Conservation (phyloP, 768 basidiomycete species). For the Leccinum longicurvipes region DNA sequence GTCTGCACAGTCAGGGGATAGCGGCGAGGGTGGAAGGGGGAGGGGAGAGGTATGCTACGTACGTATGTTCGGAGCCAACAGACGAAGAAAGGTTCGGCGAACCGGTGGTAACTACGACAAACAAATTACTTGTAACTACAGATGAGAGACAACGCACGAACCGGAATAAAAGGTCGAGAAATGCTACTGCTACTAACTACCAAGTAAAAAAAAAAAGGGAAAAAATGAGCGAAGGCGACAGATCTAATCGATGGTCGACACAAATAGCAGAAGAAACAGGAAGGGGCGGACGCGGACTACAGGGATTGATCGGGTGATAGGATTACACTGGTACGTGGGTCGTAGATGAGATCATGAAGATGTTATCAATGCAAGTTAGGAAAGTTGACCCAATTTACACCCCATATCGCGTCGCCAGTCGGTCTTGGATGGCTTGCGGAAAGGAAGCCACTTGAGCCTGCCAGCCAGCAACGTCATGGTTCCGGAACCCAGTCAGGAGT, state of each 20-base stretch:
- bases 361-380: background rate
- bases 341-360: constrained; percentile 16
- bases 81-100: constrained; percentile 33
- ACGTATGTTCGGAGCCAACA: constrained; percentile 5
- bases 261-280: constrained; percentile 27
- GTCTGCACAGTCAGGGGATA: background rate
- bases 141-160: constrained; percentile 26
- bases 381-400: constrained; percentile 49
- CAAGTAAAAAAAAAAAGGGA: constrained; percentile 5
- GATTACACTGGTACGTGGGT: constrained; percentile 11
- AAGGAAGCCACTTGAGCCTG: constrained; percentile 75
- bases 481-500: constrained; percentile 86
- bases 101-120: constrained; percentile 24
- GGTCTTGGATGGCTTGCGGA: constrained; percentile 86
- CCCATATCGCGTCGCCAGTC: constrained; percentile 81
- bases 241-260: constrained; percentile 26
- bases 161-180: constrained; percentile 7
- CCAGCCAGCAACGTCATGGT: constrained; percentile 85
- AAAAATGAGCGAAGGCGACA: constrained; percentile 5
- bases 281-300: constrained; percentile 8
- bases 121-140: constrained; percentile 32
- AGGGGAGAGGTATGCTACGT: constrained; percentile 12
- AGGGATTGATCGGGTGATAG: constrained; percentile 11
- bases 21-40: background rate
- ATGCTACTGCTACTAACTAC: constrained; percentile 28